Evolutionary conservation across 345 rosid genomes (phyloP).

Genomic region (Gossypium australe): DNA sequence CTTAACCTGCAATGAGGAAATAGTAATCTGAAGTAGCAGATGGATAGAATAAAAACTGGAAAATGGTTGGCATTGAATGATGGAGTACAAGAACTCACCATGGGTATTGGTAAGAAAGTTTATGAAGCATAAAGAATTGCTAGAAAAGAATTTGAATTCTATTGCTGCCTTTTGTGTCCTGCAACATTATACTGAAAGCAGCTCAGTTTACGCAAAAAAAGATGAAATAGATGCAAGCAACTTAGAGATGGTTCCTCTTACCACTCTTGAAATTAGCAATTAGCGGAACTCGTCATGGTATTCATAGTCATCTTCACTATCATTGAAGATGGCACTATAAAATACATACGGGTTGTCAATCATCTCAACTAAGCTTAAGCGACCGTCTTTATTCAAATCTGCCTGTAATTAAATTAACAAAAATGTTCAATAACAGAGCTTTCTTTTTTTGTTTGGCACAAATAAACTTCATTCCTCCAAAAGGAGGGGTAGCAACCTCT

Average conservation of each 20-base stretch:
- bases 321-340: conserved; percentile 80
- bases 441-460: not conserved
- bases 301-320: conserved; percentile 58
- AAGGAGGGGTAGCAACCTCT: too few species aligned
- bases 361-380: conserved; percentile 73
- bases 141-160: conserved; percentile 2
- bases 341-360: conserved; percentile 89
- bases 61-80: not conserved
- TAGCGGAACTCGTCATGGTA: conserved; percentile 89
- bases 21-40: not conserved
- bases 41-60: not conserved
- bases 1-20: conserved; percentile 1
- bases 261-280: conserved; percentile 31
- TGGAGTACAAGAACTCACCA: conserved; percentile 1
- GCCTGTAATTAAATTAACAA: conserved; percentile 51
- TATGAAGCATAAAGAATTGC: not conserved
- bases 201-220: not conserved
- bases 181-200: not conserved
- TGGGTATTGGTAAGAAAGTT: not conserved
- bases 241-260: conserved; percentile 11
- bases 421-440: not conserved
- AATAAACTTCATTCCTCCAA: not conserved
- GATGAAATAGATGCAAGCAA: not conserved
- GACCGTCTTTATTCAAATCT: conserved; percentile 79
- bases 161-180: not conserved